phyloP scores from a whole-genome alignment of 2,329 filamentous ascomycete genomes.

The Ophiostoma novo-ulmi region DNA sequence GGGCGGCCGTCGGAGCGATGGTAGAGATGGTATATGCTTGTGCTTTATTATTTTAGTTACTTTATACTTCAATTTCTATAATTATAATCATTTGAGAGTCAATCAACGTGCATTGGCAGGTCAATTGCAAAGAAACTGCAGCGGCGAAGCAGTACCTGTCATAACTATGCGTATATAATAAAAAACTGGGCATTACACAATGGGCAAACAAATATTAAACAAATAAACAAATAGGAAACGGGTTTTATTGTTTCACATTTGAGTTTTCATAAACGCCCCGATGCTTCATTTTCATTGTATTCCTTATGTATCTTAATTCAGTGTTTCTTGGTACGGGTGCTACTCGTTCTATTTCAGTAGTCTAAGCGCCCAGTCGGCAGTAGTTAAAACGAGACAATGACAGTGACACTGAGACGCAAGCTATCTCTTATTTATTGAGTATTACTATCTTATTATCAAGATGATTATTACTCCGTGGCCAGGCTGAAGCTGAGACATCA shows the following conservation, averaged over 20 bases:
- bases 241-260: not conserved
- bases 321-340: not conserved
- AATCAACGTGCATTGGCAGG: no score
- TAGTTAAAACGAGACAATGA: not conserved
- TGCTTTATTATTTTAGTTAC: no score
- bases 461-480: not conserved
- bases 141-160: no score
- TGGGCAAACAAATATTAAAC: no score
- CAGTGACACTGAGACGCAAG: not conserved
- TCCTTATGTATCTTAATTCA: not conserved
- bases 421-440: not conserved
- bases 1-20: no score
- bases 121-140: no score
- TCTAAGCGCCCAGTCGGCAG: constrained; percentile 5
- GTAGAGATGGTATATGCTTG: no score
- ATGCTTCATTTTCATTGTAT: not conserved
- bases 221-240: not conserved
- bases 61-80: no score
- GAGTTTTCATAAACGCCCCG: not conserved
- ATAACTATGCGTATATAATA: no score
- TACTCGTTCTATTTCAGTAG: not conserved
- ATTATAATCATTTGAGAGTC: no score
- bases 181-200: no score
- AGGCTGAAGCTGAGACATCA: constrained; percentile 1
- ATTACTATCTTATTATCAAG: not conserved